These are phyloP conservation scores for Breynia disticha DNA, from an alignment of 441 rosid species.

Conservation along the genomic window DNA sequence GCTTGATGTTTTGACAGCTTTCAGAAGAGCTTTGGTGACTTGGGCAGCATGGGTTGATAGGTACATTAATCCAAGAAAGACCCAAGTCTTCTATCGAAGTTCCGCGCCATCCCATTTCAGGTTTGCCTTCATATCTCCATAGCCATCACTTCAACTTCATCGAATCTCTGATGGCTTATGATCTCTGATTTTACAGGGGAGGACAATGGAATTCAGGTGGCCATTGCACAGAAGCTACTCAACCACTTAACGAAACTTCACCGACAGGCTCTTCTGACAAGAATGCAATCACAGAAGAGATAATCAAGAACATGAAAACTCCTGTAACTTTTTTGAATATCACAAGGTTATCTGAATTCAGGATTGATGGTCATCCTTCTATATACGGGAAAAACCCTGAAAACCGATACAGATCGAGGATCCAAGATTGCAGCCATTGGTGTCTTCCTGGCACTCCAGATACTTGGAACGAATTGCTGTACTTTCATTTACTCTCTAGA, in stretches of 20 bases:
- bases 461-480: constrained; percentile 76
- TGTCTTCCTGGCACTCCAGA: constrained; percentile 91
- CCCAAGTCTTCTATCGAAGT: constrained; percentile 71
- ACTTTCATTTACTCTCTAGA: constrained; percentile 38
- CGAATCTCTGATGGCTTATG: constrained; percentile 11
- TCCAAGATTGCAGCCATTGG: constrained; percentile 96
- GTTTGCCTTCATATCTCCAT: constrained; percentile 21
- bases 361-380: constrained; percentile 84
- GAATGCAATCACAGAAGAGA: constrained; percentile 41
- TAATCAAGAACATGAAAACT: constrained; percentile 59
- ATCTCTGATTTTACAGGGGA: constrained; percentile 36
- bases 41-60: constrained; percentile 90
- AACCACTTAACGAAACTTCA: constrained; percentile 39
- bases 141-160: background rate
- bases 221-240: constrained; percentile 61
- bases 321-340: constrained; percentile 60
- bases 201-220: constrained; percentile 94
- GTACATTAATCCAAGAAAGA: constrained; percentile 48
- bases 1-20: constrained; percentile 67
- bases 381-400: constrained; percentile 40
- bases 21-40: constrained; percentile 63
- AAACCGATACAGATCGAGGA: constrained; percentile 24
- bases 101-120: constrained; percentile 92
- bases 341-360: constrained; percentile 52
- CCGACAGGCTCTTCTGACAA: constrained; percentile 30